phyloP scores from a whole-genome alignment of 2,329 filamentous ascomycete genomes.

The Beauveria sp. region DNA sequence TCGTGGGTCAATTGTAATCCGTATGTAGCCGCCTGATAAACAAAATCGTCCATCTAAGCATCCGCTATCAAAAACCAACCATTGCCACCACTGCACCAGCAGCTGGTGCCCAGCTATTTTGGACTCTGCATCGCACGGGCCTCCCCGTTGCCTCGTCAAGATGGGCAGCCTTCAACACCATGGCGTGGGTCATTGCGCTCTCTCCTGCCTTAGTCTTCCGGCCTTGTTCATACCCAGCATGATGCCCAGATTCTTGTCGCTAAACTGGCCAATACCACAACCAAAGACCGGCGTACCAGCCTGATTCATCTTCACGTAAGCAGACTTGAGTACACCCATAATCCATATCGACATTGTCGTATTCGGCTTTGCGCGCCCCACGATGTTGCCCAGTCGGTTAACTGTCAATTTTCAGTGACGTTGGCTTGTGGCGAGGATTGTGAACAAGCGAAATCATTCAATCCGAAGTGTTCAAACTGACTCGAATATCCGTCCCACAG shows the following conservation, averaged over 20 bases:
- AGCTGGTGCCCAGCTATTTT: conserved; percentile 73
- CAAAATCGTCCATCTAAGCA: conserved; percentile 70
- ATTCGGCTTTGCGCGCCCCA: conserved; percentile 68
- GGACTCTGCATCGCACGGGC: conserved; percentile 72
- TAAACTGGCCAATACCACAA: conserved; percentile 78
- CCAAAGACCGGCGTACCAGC: conserved; percentile 77
- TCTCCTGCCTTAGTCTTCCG: conserved; percentile 67
- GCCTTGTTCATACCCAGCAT: conserved; percentile 74
- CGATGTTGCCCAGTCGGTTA: conserved; percentile 70
- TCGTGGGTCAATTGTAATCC: conserved; percentile 50
- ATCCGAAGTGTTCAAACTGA: conserved; percentile 54
- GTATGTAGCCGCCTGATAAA: conserved; percentile 67
- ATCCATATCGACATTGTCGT: conserved; percentile 72
- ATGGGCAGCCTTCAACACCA: conserved; percentile 85
- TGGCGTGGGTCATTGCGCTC: conserved; percentile 82
- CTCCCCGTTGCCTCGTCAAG: conserved; percentile 54
- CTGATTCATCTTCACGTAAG: conserved; percentile 69
- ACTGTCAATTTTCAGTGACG: conserved; percentile 61
- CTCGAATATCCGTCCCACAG: conserved; percentile 48
- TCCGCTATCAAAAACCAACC: conserved; percentile 91
- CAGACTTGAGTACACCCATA: conserved; percentile 62
- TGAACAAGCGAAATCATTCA: conserved; percentile 75
- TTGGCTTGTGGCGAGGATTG: conserved; percentile 71
- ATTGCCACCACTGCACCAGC: conserved; percentile 50
- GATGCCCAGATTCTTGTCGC: conserved; percentile 58